Base-by-base conservation (phyloP, 2,329 filamentous ascomycete genomes). In the Arthrobotrys sinensis region DNA sequence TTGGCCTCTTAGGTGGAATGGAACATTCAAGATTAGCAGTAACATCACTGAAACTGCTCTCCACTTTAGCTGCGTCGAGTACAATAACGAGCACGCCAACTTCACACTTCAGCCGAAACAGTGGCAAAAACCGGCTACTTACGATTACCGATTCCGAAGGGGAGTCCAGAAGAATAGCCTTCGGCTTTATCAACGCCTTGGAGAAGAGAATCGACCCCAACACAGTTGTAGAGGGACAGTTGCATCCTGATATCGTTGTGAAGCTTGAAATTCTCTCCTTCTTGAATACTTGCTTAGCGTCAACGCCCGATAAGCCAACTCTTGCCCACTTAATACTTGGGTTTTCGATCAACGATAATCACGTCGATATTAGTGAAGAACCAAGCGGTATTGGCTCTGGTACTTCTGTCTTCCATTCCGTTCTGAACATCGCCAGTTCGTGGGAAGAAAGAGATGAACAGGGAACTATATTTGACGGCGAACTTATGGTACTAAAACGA, bases 251-350 rank as follows among this genome's bases (percentile, higher is more conserved):
- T 16, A 68, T 71, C 34, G 67, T 91, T 73, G 92, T 94, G 83
- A 97, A 97, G 84, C 87, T 93, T 66, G 92, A 91, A 76, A 91
- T 98, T 21, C 88, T 99, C 4, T 91, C 95, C 80, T 95, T 99
- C 82, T 86, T 99, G 43, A 92, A 93, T 81, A 89, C 90, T 68
- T 97, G 93, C 82, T 87, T 99, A 1, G 88, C 89, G 67, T 90
- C 91, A 38, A 91, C 91, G 28, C 91, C 92, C 0, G 89, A 91
- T 81, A 89, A 91, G 81, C 94, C 96, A 3, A 96, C 92, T 1
- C 91, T 99, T 80, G 96, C 95, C 0, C 96, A 99, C 84, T 87
- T 97, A 53, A 86, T 99, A 1, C 89, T 99, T 4, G 96, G 96
- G 0, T 97, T 99, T 83, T 89, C 90, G 50, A 89, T 91, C 40